Conservation (phyloP, 305 asterid genomes). For the Fraxinus angustifolia region DNA sequence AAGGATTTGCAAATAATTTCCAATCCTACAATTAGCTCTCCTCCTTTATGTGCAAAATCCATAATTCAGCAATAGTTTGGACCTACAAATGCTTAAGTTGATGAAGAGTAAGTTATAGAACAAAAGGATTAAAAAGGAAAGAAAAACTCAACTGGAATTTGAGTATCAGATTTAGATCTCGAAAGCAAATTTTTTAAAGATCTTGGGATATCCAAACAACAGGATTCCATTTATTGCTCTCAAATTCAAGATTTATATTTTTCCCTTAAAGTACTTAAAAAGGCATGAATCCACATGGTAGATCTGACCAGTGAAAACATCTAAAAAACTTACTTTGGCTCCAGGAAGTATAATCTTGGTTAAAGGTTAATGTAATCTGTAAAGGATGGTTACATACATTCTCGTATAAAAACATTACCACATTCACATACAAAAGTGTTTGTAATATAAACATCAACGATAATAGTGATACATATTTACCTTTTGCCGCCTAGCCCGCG, state of each 20-base stretch:
- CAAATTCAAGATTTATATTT: background rate
- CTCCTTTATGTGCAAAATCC: background rate
- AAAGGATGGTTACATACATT: constrained; percentile 2
- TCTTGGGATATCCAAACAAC: constrained; percentile 15
- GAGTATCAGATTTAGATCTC: background rate
- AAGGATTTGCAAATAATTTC: constrained; percentile 13
- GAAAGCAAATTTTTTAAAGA: background rate
- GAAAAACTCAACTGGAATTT: background rate
- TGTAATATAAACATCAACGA: background rate
- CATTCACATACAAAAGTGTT: background rate
- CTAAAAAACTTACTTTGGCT: background rate
- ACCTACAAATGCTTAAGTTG: background rate
- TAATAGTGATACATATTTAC: constrained; percentile 34
- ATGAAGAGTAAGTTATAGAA: background rate
- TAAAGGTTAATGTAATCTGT: constrained; percentile 1
- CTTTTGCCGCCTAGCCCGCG: constrained; percentile 87
- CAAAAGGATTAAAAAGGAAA: background rate
- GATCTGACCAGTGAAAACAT: background rate
- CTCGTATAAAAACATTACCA: constrained; percentile 8
- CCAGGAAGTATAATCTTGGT: background rate
- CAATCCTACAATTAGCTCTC: constrained; percentile 13
- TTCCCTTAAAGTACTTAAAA: background rate
- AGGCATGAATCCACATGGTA: background rate
- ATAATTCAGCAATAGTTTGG: background rate
- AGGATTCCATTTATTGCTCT: constrained; percentile 12